These are phyloP conservation scores for Cystofilobasidium capitatum DNA, from an alignment of 768 basidiomycete genomes.

Conservation along the genomic window DNA sequence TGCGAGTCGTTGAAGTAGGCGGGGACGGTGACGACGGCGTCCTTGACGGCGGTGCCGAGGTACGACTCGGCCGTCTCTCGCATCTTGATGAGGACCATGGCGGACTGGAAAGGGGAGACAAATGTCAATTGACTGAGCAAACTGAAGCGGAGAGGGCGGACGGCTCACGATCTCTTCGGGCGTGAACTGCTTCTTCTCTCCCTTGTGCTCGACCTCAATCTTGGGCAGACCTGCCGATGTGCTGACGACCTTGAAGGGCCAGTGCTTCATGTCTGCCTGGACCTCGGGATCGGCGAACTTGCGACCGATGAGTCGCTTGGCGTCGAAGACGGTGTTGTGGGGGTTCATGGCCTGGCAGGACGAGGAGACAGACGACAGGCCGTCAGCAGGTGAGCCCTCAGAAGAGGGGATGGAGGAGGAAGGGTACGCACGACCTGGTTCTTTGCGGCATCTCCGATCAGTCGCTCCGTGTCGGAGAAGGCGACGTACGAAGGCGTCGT, in stretches of 20 bases:
- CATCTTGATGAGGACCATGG: constrained; percentile 48
- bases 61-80: constrained; percentile 20
- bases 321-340: constrained; percentile 91
- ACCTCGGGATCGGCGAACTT: constrained; percentile 57
- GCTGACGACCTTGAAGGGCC: constrained; percentile 39
- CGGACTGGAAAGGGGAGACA: too few species aligned
- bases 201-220: constrained; percentile 49
- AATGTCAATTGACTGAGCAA: too few species aligned
- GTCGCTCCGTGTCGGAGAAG: constrained; percentile 87
- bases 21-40: constrained; percentile 49
- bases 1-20: constrained; percentile 45
- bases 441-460: constrained; percentile 98
- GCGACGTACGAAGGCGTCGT: constrained; percentile 94
- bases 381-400: not conserved
- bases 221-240: constrained; percentile 34
- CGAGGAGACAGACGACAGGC: not conserved
- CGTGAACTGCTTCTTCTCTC: constrained; percentile 49
- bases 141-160: too few species aligned
- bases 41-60: constrained; percentile 40
- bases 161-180: constrained; percentile 63
- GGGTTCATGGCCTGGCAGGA: constrained; percentile 1
- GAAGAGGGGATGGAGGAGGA: not conserved
- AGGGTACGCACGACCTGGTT: constrained; percentile 50
- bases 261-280: constrained; percentile 46
- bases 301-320: constrained; percentile 89